Evolutionary conservation across 352 stramenopile species (phyloP), one percentile per base, ranked within the genome.

Genomic region (Phytophthora rubi): DNA sequence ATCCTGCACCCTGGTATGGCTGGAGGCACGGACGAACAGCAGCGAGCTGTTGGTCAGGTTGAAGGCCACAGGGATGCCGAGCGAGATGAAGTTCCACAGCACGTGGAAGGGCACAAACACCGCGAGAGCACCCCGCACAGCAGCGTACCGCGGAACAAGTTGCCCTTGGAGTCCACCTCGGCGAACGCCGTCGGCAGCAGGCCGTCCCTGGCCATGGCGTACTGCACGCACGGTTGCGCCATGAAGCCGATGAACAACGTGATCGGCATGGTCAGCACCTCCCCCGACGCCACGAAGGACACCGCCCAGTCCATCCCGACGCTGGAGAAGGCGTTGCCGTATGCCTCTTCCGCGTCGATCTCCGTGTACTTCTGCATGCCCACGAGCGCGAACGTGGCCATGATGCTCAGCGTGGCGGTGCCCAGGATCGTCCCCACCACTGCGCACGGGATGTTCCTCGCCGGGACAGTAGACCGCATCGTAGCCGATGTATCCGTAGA

Each of bases 161-260:
- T 95, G 9, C 87, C 88, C 16, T 91, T 82, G 2, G 45, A 54
- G 67, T 97, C 87, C 3, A 96, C 69, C 1, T 68, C 32, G 0
- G 85, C 85, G 82, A 99, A 98, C 13, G 93, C 70, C 4, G 52
- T 51, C 0, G 97, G 96, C 33, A 99, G 64, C 4, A 99, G 75
- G 1, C 97, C 97, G 72, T 99, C 97, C 32, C 91, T 89, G 1
- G 94, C 90, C 89, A 98, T 96, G 1, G 95, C 94, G 70, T 94
- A 98, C 66, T 89, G 79, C 48, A 95, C 84, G 6, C 93, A 82
- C 4, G 95, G 96, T 71, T 99, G 97, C 4, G 97, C 94, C 30
- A 99, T 74, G 44, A 99, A 97, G 12, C 91, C 95, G 35, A 99
- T 97, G 39, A 99, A 90, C 8, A 97, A 90, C n/a, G 97, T 97